These are phyloP conservation scores for Ilyonectria robusta DNA, from an alignment of 2,329 filamentous ascomycete species.

Conservation along the genomic window DNA sequence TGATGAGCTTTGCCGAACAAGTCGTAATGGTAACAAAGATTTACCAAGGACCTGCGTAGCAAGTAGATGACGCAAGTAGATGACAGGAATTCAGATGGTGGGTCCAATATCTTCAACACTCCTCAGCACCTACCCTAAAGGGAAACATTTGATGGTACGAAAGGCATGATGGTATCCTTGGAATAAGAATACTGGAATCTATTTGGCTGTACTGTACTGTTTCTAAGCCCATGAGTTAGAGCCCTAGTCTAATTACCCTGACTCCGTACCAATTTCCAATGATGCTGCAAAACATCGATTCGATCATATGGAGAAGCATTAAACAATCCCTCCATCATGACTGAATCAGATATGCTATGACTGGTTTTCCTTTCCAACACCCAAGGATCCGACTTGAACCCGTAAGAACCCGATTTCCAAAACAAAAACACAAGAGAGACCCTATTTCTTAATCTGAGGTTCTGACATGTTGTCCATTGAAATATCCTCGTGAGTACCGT, in stretches of 20 bases:
- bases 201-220: background rate
- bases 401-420: background rate
- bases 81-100: no score
- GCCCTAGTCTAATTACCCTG: background rate
- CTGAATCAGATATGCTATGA: background rate
- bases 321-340: background rate
- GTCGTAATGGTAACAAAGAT: background rate
- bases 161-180: background rate
- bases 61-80: no score
- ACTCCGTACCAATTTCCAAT: background rate
- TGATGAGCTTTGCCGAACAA: background rate
- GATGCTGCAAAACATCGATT: background rate
- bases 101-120: no score
- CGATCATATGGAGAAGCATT: background rate
- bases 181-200: background rate
- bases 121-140: no score
- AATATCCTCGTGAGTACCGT: constrained; percentile 20
- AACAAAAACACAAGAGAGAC: no score
- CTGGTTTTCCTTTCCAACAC: background rate
- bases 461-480: constrained; percentile 13
- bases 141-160: no score
- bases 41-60: background rate
- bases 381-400: background rate
- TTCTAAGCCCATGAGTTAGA: background rate
- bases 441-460: background rate